A percentile compares a stretch with the other conserved stretches of the same genome.
These are phyloP conservation scores for Zelonia costaricensis DNA, from an alignment of 208 protist genomes.

Conservation along the genomic window DNA sequence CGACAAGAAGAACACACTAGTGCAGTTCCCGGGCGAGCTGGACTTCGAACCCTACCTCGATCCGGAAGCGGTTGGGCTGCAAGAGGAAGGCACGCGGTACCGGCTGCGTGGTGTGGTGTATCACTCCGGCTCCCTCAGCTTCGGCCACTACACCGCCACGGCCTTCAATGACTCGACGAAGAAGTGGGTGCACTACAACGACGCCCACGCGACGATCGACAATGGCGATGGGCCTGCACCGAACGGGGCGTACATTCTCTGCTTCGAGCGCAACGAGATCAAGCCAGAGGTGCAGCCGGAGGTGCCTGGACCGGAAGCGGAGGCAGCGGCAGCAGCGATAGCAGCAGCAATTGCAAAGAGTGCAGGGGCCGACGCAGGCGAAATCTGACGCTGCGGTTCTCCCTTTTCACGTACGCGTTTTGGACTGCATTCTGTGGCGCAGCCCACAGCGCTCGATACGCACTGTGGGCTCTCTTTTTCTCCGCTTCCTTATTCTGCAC, in stretches of 20 bases:
- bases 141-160: conserved; percentile 83
- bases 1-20: conserved; percentile 71
- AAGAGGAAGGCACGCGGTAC: conserved; percentile 43
- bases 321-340: too few species aligned
- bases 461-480: too few species aligned
- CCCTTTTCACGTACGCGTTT: too few species aligned
- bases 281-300: neutral
- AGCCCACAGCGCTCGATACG: too few species aligned
- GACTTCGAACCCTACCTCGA: conserved; percentile 72
- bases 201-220: conserved; percentile 40
- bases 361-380: neutral
- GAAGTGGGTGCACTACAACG: conserved; percentile 83
- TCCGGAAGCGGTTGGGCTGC: conserved; percentile 26
- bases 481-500: too few species aligned
- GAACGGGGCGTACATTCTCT: conserved; percentile 74
- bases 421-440: too few species aligned
- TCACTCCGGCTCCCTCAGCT: conserved; percentile 72
- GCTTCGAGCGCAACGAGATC: conserved; percentile 50
- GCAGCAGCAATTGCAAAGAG: neutral
- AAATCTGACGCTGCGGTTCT: too few species aligned
- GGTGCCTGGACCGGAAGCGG: too few species aligned
- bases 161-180: conserved; percentile 49
- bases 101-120: conserved; percentile 73
- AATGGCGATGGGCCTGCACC: conserved; percentile 20
- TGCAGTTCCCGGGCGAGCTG: conserved; percentile 53